A percentile compares a stretch with the other conserved stretches of the same genome.
phyloP scores from a whole-genome alignment of 176 grass and related monocot genomes.

The Eleusine coracana region DNA sequence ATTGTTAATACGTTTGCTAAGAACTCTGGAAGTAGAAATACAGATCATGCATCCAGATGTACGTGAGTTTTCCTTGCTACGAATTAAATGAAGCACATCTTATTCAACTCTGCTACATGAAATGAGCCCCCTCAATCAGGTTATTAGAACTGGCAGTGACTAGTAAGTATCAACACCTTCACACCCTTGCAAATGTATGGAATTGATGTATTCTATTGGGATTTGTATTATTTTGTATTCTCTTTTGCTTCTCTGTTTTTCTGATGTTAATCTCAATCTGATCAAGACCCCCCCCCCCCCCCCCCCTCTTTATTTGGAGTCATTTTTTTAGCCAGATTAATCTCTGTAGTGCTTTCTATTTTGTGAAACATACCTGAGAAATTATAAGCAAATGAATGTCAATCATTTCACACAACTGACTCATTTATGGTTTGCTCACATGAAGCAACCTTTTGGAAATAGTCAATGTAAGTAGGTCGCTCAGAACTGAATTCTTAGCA shows the following conservation, averaged over 20 bases:
- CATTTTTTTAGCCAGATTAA: conserved; percentile 11
- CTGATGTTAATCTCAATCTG: background rate
- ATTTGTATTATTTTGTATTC: background rate
- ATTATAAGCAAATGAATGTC: conserved; percentile 15
- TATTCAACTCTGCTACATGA: background rate
- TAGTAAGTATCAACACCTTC: background rate
- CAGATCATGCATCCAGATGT: background rate
- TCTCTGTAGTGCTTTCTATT: conserved; percentile 14
- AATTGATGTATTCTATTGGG: background rate
- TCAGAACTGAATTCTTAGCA: background rate
- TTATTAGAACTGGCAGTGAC: background rate
- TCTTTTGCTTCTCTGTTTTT: background rate
- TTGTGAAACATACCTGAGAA: background rate
- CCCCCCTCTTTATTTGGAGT: background rate
- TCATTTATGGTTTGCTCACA: background rate
- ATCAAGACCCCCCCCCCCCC: background rate
- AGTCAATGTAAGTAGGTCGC: conserved; percentile 11
- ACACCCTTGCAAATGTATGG: background rate
- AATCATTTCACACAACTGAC: conserved; percentile 10
- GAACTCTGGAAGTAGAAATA: background rate
- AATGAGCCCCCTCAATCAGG: background rate
- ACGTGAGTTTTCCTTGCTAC: background rate
- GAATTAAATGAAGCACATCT: conserved; percentile 26
- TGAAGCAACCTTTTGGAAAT: background rate
- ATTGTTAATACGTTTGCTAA: conserved; percentile 6